A percentile compares a stretch with the other conserved stretches of the same genome.
These are phyloP conservation scores for Nicotiana paniculata DNA, from an alignment of 257 asterid genomes.

Conservation along the genomic window DNA sequence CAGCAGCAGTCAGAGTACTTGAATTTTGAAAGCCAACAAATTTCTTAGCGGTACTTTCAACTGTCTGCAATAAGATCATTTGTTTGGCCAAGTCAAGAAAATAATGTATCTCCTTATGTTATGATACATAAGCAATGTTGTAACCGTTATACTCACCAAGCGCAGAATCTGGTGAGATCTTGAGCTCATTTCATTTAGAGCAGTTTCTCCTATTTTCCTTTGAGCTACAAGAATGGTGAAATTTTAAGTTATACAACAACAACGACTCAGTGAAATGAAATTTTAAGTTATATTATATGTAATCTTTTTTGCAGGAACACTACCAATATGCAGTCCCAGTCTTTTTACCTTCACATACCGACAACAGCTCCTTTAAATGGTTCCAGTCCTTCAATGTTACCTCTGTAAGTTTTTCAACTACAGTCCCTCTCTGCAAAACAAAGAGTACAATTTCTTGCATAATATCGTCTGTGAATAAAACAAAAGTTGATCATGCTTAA, in stretches of 20 bases:
- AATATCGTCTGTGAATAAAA: not conserved
- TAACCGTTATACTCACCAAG: constrained; percentile 36
- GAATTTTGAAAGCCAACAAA: constrained; percentile 35
- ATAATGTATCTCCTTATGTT: not conserved
- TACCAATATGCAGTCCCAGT: not conserved
- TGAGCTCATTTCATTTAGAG: constrained; percentile 82
- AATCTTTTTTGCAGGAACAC: not conserved
- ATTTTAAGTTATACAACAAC: not conserved
- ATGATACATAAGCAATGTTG: not conserved
- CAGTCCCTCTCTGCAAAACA: constrained; percentile 63
- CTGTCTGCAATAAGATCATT: constrained; percentile 40
- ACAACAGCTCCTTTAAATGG: constrained; percentile 67
- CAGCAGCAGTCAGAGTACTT: constrained; percentile 69
- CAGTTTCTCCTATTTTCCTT: constrained; percentile 85
- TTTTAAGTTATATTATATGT: not conserved
- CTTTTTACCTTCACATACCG: constrained; percentile 63
- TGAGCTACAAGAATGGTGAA: constrained; percentile 51
- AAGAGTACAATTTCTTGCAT: not conserved
- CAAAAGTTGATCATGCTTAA: not conserved
- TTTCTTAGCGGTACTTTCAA: constrained; percentile 67
- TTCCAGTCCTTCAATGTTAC: constrained; percentile 42
- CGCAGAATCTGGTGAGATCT: constrained; percentile 93
- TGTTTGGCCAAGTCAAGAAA: not conserved
- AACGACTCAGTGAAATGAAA: no score
- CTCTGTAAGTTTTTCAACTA: constrained; percentile 78